phyloP scores from a whole-genome alignment of 2,329 filamentous ascomycete species.

The Aspergillus tamarii region DNA sequence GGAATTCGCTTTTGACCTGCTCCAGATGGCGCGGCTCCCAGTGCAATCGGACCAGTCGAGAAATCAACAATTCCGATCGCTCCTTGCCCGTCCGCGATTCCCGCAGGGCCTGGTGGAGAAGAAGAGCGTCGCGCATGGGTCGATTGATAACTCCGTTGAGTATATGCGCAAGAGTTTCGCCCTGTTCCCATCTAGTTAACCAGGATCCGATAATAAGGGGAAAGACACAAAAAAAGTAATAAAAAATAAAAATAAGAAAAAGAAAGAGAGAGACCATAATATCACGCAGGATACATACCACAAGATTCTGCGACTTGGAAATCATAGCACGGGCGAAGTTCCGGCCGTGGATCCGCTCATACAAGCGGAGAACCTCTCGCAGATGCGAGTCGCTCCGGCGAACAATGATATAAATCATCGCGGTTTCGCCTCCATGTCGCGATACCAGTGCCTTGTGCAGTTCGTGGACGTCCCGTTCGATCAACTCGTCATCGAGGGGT shows the following conservation, averaged over 20 bases:
- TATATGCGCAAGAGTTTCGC: slow-evolving; percentile 90
- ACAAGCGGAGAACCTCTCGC: slow-evolving; percentile 74
- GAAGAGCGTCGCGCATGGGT: slow-evolving; percentile 86
- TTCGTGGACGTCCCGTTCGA: slow-evolving; percentile 72
- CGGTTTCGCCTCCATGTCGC: slow-evolving; percentile 76
- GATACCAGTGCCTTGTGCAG: slow-evolving; percentile 72
- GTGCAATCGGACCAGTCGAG: slow-evolving; percentile 82
- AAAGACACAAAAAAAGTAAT: not conserved
- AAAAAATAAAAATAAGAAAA: not conserved
- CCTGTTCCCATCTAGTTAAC: slow-evolving; percentile 56
- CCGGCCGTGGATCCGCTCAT: slow-evolving; percentile 70
- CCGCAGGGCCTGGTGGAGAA: slow-evolving; percentile 86
- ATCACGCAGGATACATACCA: slow-evolving; percentile 64
- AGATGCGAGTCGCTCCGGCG: slow-evolving; percentile 80
- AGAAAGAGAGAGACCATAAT: slow-evolving; percentile 2
- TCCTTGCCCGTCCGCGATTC: slow-evolving; percentile 71
- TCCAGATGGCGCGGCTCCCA: slow-evolving; percentile 87
- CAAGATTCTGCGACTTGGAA: slow-evolving; percentile 85
- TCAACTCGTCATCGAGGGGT: slow-evolving; percentile 61
- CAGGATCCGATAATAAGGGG: slow-evolving; percentile 2
- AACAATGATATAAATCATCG: slow-evolving; percentile 85
- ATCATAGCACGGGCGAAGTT: slow-evolving; percentile 91
- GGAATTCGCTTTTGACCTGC: slow-evolving; percentile 77
- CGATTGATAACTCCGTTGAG: slow-evolving; percentile 97
- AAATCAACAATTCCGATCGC: slow-evolving; percentile 84